These are phyloP conservation scores for Stipa capillata DNA, from an alignment of 176 grass and related monocot genomes.

Conservation along the genomic window DNA sequence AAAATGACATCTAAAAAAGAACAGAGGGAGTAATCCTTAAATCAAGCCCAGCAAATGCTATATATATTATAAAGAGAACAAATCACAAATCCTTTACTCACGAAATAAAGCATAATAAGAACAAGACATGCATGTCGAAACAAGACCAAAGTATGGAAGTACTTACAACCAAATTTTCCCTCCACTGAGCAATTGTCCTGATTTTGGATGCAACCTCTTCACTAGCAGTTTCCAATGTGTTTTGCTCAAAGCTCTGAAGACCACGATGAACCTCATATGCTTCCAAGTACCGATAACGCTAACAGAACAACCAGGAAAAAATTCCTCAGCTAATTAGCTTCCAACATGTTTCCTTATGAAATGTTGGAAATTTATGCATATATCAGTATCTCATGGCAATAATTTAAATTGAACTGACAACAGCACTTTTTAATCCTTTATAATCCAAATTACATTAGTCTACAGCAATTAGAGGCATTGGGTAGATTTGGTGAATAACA, in stretches of 20 bases:
- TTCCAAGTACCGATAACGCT: slow-evolving; percentile 76
- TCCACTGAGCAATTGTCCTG: slow-evolving; percentile 55
- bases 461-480: not conserved
- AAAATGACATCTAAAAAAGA: not conserved
- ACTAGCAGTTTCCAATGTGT: slow-evolving; percentile 31
- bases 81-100: not conserved
- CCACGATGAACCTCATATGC: slow-evolving; percentile 69
- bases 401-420: slow-evolving; percentile 2
- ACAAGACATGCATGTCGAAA: not conserved
- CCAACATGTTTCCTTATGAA: not conserved
- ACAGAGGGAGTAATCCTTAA: not conserved
- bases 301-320: slow-evolving; percentile 25
- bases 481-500: not conserved
- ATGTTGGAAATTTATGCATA: not conserved
- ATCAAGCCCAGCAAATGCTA: not conserved
- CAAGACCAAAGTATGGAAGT: slow-evolving; percentile 4
- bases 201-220: slow-evolving; percentile 57
- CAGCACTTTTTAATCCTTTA: not conserved
- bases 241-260: slow-evolving; percentile 65
- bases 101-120: slow-evolving; percentile 14
- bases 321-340: not conserved
- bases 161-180: slow-evolving; percentile 87
- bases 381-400: not conserved
- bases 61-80: not conserved
- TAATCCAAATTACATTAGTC: not conserved